phyloP scores from a whole-genome alignment of 2,329 filamentous ascomycete genomes.

The Claviceps fusiformis region DNA sequence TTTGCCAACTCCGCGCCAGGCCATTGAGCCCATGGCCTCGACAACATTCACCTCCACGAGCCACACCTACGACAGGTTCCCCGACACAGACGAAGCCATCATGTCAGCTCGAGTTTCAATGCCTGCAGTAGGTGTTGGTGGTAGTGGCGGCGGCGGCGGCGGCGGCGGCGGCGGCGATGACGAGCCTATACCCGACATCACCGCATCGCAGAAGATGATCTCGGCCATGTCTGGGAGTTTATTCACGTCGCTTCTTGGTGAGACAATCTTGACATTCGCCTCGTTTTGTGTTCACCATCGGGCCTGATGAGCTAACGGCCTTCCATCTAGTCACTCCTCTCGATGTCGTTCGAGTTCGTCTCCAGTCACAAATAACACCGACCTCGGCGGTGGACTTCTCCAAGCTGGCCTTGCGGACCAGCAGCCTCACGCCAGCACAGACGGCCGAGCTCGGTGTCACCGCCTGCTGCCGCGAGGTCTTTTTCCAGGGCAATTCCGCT shows the following conservation, averaged over 20 bases:
- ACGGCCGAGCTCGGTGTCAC: slow-evolving; percentile 77
- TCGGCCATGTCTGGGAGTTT: slow-evolving; percentile 86
- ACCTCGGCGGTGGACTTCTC: slow-evolving; percentile 38
- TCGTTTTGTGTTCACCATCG: neutral
- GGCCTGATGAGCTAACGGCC: neutral
- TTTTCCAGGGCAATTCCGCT: slow-evolving; percentile 80
- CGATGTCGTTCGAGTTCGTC: slow-evolving; percentile 87
- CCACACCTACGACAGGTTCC: slow-evolving; percentile 17
- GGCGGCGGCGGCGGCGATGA: slow-evolving; percentile 5
- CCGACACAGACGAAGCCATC: slow-evolving; percentile 15
- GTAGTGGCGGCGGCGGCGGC: too few species aligned
- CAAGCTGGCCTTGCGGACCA: slow-evolving; percentile 40
- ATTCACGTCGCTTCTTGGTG: slow-evolving; percentile 78
- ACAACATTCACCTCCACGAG: slow-evolving; percentile 7
- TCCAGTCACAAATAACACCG: slow-evolving; percentile 64
- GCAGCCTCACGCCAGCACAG: slow-evolving; percentile 55
- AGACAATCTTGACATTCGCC: slow-evolving; percentile 16
- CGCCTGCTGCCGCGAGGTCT: slow-evolving; percentile 91
- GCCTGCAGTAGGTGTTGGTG: slow-evolving; percentile 8
- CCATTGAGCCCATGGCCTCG: slow-evolving; percentile 1
- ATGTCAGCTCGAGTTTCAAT: slow-evolving; percentile 13
- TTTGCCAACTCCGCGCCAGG: neutral
- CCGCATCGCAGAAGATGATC: slow-evolving; percentile 81
- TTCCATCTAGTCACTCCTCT: slow-evolving; percentile 68
- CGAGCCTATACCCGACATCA: slow-evolving; percentile 49